Conservation (phyloP, 768 basidiomycete genomes). For the Boletus rufocinnamomeus region DNA sequence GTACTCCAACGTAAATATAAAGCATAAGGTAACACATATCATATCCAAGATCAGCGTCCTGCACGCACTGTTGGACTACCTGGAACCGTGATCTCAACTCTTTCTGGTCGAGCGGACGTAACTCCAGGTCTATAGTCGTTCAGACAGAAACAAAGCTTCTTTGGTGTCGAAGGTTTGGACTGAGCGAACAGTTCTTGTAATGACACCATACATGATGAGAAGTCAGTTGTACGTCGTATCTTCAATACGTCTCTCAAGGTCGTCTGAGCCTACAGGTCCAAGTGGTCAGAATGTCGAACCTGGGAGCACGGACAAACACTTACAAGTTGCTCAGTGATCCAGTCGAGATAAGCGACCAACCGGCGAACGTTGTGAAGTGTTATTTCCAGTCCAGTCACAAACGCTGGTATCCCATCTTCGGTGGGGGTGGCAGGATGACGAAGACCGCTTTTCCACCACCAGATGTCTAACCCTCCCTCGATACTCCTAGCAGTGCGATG, state of each 20-base stretch:
- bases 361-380: constrained; percentile 21
- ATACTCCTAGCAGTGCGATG: background rate
- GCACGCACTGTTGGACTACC: constrained; percentile 25
- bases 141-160: constrained; percentile 13
- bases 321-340: constrained; percentile 31
- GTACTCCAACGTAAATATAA: constrained; percentile 13
- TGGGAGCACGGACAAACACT: background rate
- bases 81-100: constrained; percentile 21
- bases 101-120: constrained; percentile 4
- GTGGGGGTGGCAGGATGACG: constrained; percentile 1
- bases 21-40: constrained; percentile 13
- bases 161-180: constrained; percentile 11
- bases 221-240: constrained; percentile 6
- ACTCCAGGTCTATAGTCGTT: background rate
- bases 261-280: constrained; percentile 19
- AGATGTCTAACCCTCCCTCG: background rate
- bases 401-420: constrained; percentile 13
- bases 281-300: background rate
- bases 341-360: constrained; percentile 31
- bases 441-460: constrained; percentile 14
- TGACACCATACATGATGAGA: constrained; percentile 19
- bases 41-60: constrained; percentile 15
- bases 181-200: constrained; percentile 26
- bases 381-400: constrained; percentile 26
- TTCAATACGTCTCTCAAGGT: constrained; percentile 17